Percentiles rank a stretch among this genome's conserved stretches.
phyloP scores from a whole-genome alignment of 106 monocot genomes.

The Xerophyta viscosa region DNA sequence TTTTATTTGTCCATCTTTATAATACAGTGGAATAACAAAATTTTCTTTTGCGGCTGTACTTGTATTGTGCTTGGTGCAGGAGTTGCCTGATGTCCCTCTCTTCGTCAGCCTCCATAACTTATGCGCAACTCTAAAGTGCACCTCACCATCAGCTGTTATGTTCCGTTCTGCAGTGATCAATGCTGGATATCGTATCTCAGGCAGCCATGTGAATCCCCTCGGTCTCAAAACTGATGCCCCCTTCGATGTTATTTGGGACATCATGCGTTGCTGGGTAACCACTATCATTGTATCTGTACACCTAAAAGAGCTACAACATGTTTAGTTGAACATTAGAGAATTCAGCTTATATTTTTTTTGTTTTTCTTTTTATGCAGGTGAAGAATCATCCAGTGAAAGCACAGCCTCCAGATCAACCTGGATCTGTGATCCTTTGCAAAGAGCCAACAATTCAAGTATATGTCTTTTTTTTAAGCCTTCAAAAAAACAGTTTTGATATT shows the following conservation, averaged over 20 bases:
- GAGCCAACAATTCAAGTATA: constrained; percentile 62
- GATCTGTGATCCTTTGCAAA: constrained; percentile 72
- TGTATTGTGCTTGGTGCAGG: constrained; percentile 28
- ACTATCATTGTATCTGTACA: background rate
- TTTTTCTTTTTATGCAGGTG: constrained; percentile 25
- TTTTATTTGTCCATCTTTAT: too few relatives aligned
- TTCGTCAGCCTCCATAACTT: constrained; percentile 87
- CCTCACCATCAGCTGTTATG: constrained; percentile 74
- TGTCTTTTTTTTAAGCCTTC: too few relatives aligned
- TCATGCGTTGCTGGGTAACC: constrained; percentile 96
- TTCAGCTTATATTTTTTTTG: too few relatives aligned
- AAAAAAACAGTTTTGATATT: too few relatives aligned
- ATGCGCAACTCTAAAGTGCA: constrained; percentile 81
- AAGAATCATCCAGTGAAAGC: constrained; percentile 78
- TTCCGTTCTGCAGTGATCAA: constrained; percentile 88
- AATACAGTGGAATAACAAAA: too few relatives aligned
- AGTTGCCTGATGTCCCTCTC: constrained; percentile 77
- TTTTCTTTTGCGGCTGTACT: background rate
- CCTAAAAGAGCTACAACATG: too few relatives aligned
- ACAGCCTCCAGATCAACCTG: constrained; percentile 56
- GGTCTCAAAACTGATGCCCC: constrained; percentile 92
- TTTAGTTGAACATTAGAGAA: too few relatives aligned
- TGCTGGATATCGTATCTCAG: constrained; percentile 91
- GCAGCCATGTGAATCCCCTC: constrained; percentile 83
- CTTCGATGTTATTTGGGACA: constrained; percentile 90